These are phyloP conservation scores for Durusdinium trenchii DNA, from an alignment of 73 alveolate species.

Conservation along the genomic window DNA sequence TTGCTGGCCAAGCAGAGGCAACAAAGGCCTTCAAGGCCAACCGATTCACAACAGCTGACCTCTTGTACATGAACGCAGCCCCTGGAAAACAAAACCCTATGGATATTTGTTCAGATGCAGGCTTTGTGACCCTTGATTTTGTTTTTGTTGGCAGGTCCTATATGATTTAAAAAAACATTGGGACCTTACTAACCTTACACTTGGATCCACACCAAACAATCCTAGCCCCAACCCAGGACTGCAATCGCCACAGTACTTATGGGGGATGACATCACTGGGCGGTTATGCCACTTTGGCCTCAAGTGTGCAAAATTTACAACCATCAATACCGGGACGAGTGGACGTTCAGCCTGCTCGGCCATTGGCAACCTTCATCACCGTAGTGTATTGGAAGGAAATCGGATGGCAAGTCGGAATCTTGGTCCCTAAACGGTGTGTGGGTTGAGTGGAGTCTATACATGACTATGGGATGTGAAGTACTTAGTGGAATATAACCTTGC, in stretches of 20 bases:
- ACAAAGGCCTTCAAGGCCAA: not conserved
- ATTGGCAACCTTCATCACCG: not conserved
- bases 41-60: not conserved
- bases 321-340: not conserved
- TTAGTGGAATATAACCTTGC: too few species aligned
- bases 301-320: not conserved
- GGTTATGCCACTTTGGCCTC: not conserved
- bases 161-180: not conserved
- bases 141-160: not conserved
- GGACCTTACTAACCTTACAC: not conserved
- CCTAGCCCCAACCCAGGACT: not conserved
- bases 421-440: too few species aligned
- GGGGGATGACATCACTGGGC: not conserved
- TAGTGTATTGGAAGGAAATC: not conserved
- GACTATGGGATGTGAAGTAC: too few species aligned
- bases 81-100: not conserved
- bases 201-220: not conserved
- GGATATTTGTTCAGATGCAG: not conserved
- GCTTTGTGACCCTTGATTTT: not conserved
- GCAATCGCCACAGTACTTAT: not conserved
- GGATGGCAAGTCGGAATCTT: not conserved
- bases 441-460: too few species aligned
- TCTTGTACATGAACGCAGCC: not conserved
- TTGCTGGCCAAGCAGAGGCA: not conserved
- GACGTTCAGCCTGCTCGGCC: conserved; percentile 1